Conservation (phyloP, 164 flowering plant genomes). For the Saururus chinensis region DNA sequence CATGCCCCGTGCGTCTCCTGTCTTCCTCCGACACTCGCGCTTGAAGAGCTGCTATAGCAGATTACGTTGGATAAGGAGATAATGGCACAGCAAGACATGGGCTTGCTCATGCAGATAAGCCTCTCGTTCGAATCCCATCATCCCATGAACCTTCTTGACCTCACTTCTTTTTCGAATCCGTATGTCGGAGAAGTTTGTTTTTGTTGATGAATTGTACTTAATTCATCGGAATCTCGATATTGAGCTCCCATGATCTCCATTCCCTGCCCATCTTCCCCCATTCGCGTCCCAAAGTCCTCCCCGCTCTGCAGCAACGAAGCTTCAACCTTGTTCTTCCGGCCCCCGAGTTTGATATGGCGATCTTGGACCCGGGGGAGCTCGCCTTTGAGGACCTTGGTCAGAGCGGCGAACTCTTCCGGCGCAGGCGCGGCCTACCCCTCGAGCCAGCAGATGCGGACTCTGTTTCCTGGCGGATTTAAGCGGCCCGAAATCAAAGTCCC, state of each 20-base stretch:
- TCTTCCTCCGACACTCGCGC: too few species aligned
- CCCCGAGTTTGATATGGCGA: neutral
- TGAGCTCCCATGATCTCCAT: neutral
- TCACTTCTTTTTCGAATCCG: too few species aligned
- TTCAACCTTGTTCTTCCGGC: neutral
- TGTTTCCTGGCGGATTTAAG: slow-evolving; percentile 83
- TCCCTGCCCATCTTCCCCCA: neutral
- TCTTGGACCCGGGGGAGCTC: neutral
- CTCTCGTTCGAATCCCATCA: too few species aligned
- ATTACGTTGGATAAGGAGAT: too few species aligned
- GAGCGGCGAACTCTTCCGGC: slow-evolving; percentile 7
- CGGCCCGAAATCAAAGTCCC: slow-evolving; percentile 80
- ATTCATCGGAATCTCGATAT: too few species aligned
- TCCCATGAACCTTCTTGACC: too few species aligned
- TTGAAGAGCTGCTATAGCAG: too few species aligned
- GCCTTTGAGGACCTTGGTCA: neutral
- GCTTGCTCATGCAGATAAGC: too few species aligned
- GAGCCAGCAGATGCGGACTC: slow-evolving; percentile 29
- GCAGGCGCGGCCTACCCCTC: slow-evolving; percentile 7
- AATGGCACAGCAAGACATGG: too few species aligned
- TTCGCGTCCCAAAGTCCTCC: neutral
- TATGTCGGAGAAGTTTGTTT: too few species aligned
- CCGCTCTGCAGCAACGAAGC: neutral
- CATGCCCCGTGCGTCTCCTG: too few species aligned
- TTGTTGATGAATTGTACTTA: too few species aligned